phyloP scores from a whole-genome alignment of 345 rosid species.

The Zanthoxylum bungeanum region DNA sequence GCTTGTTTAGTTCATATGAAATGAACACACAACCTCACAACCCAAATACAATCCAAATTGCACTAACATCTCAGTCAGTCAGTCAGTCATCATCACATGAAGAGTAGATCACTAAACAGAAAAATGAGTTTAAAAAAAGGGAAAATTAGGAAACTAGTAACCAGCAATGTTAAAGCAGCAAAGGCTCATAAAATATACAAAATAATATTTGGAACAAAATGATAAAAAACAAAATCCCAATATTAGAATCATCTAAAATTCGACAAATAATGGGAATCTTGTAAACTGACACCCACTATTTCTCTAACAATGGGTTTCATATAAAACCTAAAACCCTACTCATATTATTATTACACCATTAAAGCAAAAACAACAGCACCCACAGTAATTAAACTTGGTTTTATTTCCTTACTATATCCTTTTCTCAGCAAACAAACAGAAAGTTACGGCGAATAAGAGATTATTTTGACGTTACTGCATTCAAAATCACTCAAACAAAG shows the following conservation, averaged over 20 bases:
- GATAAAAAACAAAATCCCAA: neutral
- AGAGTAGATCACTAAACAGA: neutral
- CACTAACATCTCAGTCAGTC: neutral
- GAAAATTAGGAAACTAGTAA: neutral
- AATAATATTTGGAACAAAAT: neutral
- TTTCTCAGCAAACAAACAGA: neutral
- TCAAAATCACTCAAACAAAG: conserved; percentile 2
- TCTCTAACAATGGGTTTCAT: neutral
- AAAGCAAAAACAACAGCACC: neutral
- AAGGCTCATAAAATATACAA: neutral
- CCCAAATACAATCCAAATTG: neutral
- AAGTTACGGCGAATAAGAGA: neutral
- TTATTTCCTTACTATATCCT: neutral
- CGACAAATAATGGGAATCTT: neutral
- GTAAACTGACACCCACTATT: neutral
- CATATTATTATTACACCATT: neutral
- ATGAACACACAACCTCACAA: neutral
- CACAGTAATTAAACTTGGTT: neutral
- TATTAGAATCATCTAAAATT: neutral
- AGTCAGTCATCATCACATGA: neutral
- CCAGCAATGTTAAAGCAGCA: neutral
- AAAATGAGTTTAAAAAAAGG: neutral
- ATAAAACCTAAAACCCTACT: neutral
- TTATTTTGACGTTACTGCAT: neutral
- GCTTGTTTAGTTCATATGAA: neutral